A percentile compares a stretch with the other conserved stretches of the same genome.
phyloP scores from a whole-genome alignment of 345 rosid species.

The Euphorbia peplus region DNA sequence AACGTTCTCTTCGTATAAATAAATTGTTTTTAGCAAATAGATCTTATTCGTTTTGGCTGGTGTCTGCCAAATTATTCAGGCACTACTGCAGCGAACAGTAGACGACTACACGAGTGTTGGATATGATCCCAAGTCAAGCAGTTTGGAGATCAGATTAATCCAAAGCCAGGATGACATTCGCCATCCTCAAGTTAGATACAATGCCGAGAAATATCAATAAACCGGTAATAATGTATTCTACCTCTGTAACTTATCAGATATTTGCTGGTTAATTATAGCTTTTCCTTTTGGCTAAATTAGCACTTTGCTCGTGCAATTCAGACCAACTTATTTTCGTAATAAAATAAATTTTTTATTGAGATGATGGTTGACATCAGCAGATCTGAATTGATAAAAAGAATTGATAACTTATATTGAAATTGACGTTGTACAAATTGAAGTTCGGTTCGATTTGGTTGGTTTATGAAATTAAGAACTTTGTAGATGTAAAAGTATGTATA shows the following conservation, averaged over 20 bases:
- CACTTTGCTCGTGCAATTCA: background rate
- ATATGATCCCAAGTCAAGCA: conserved; percentile 63
- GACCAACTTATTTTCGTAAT: background rate
- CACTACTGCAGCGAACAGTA: conserved; percentile 68
- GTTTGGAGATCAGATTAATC: conserved; percentile 85
- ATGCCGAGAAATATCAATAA: conserved; percentile 50
- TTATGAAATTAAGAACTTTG: too few relatives aligned
- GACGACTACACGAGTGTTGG: conserved; percentile 61
- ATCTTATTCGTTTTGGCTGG: background rate
- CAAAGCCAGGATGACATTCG: conserved; percentile 93
- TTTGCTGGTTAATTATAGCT: background rate
- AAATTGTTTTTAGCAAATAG: background rate
- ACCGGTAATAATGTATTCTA: background rate
- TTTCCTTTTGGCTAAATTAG: background rate
- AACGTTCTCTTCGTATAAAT: background rate
- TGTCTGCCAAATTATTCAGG: conserved; percentile 42
- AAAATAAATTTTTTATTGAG: background rate
- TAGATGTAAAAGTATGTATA: too few relatives aligned
- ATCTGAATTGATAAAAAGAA: background rate
- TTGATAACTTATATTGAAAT: too few relatives aligned
- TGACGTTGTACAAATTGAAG: too few relatives aligned
- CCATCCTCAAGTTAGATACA: conserved; percentile 52
- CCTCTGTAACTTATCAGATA: background rate
- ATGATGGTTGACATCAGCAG: background rate
- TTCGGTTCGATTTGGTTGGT: too few relatives aligned